Conservation (phyloP, 345 rosid genomes). For the Brassica cretica region DNA sequence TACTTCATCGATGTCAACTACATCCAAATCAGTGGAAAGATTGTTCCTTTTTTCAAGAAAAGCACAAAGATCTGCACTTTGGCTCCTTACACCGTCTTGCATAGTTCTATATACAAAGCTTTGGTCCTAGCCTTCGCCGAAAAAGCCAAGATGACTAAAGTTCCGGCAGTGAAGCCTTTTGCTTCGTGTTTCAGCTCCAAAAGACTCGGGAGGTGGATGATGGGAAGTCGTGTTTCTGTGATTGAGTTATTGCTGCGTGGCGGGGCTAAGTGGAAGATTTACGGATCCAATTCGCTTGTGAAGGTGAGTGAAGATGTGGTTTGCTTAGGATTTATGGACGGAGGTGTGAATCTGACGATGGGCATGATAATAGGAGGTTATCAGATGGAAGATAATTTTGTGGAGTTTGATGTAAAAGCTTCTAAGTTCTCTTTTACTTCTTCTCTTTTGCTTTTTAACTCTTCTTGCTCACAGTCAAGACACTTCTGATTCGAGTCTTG, state of each 20-base stretch:
- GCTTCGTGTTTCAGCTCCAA: conserved; percentile 1
- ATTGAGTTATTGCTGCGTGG: not conserved
- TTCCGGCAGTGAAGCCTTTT: not conserved
- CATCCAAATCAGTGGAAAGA: not conserved
- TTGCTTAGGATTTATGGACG: conserved; percentile 9
- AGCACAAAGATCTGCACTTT: not conserved
- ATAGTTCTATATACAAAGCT: conserved; percentile 1
- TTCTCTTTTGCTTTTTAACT: conserved; percentile 12
- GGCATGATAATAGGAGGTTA: conserved; percentile 4
- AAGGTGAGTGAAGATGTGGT: conserved; percentile 3
- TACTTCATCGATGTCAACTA: conserved; percentile 1
- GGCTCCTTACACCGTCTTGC: conserved; percentile 15
- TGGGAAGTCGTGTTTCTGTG: conserved; percentile 6
- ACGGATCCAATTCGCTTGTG: not conserved
- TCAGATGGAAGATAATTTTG: conserved; percentile 16
- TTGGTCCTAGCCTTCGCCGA: not conserved
- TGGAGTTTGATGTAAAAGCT: not conserved
- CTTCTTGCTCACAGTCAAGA: conserved; percentile 3
- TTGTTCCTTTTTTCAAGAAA: not conserved
- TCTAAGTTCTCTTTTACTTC: conserved; percentile 3
- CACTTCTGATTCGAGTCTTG: not conserved
- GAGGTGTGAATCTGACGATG: not conserved
- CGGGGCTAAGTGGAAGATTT: conserved; percentile 6
- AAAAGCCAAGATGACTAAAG: not conserved
- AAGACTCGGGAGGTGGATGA: conserved; percentile 9